Base-by-base conservation (phyloP, 345 rosid species). In the Pseudoturritis turrita region DNA sequence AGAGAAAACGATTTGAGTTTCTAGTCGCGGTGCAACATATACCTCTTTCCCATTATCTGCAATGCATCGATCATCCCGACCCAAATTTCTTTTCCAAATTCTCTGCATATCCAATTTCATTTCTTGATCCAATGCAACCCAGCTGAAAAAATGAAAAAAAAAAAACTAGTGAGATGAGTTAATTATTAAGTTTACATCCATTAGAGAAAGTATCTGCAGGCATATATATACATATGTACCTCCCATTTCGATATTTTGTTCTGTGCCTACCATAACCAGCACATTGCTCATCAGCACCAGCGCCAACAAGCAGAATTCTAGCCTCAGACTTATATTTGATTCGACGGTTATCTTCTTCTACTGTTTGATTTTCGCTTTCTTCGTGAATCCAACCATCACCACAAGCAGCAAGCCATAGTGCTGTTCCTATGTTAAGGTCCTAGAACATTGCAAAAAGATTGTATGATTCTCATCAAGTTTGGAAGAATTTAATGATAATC, bases 31-130 rank as follows among this genome's bases (percentile, higher is more conserved):
- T 0, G 2, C 6, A 4, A 54, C 65, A 19, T 18, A 12, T 74
- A 93, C 97, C 98, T 94, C 98, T 82, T 88, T 91, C 35, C 98
- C 96, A 41, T 81, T 83, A 80, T 91, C 99, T 54, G 86, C 83
- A 59, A 90, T 87, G 75, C 95, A 89, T 74, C 99, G 77, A 77
- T 94, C 99, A 83, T 94, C 99, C 71, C 99, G 83, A 46, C 99
- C 99, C 76, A 94, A 84, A 72, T 94, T 91, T 73, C 97, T 82
- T 78, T 88, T 94, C 99, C 99, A 94, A 40, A 94, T 94, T 63
- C 99, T 86, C 80, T 91, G 97, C 96, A 91, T 84, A 79, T 94
- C 99, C 84, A 94, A 68, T 80, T 90, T 94, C 99, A 94, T 94
- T 73, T 94, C 99, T 79, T 89, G 89, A 44, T 91, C 78, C 58